A percentile compares a stretch with the other conserved stretches of the same genome.
Evolutionary conservation across 2,329 filamentous ascomycete genomes (phyloP).

Genomic region (Colletotrichum plurivorum): DNA sequence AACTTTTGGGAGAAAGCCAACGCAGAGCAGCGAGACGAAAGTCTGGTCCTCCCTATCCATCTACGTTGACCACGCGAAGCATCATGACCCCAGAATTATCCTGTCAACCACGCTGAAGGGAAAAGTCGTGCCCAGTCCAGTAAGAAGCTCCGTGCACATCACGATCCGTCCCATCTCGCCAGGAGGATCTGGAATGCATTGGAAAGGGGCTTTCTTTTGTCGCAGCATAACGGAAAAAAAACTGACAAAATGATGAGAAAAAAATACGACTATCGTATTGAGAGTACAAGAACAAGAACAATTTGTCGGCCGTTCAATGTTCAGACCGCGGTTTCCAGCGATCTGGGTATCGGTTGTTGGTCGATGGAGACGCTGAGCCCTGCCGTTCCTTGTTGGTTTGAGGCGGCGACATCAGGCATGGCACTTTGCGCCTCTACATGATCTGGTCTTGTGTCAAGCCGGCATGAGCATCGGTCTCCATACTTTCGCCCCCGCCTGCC

Average conservation of each 20-base stretch:
- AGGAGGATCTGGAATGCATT: conserved; percentile 9
- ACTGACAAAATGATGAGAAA: neutral
- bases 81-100: neutral
- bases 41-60: neutral
- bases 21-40: conserved; percentile 14
- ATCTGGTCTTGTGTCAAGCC: conserved; percentile 98
- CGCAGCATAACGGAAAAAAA: conserved; percentile 6
- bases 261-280: conserved; percentile 1
- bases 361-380: neutral
- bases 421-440: conserved; percentile 73
- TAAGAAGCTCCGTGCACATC: neutral
- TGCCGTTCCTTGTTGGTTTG: no score
- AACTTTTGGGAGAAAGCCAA: conserved; percentile 16
- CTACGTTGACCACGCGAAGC: conserved; percentile 10
- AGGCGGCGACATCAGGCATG: neutral
- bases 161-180: neutral
- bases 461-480: conserved; percentile 84
- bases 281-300: conserved; percentile 21
- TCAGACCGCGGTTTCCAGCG: neutral
- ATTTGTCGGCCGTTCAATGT: conserved; percentile 4
- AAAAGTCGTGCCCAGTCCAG: neutral
- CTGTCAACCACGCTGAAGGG: no score
- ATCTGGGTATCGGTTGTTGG: neutral
- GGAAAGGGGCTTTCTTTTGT: conserved; percentile 8
- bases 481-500: conserved; percentile 74